Base-by-base conservation (phyloP, 441 rosid genomes). In the Mallotus repandus region DNA sequence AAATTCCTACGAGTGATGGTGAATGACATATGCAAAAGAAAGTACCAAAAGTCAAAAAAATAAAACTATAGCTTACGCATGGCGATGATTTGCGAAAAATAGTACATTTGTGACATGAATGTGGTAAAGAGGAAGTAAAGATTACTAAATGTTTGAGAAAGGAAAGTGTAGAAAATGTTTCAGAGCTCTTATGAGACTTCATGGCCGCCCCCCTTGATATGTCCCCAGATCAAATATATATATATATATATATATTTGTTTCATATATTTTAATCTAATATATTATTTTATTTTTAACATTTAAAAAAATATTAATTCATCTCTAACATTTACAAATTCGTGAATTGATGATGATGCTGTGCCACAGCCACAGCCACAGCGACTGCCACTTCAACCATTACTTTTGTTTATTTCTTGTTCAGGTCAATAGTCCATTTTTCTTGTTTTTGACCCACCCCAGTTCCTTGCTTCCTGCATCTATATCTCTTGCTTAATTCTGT, bases 141-240 rank as follows among this genome's bases (percentile, higher is more conserved):
- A 71, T 69, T 75, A 73, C 76, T 72, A 41, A 48, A 29, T 79
- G 75, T 72, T 75, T 66, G 52, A 63, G 76, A 80, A 68, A 67
- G 82, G 79, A 76, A 76, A 74, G 22, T 72, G 63, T 63, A 72
- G 75, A 21, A 71, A 73, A 67, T 68, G 63, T 43, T 5, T 59
- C 60, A 19, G 46, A 22, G 66, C 11, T 52, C 65, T 21, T 3
- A 13, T 29, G 56, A 62, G 57, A 45, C 58, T 43, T 53, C 62
- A 41, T 54, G 62, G 52, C 76, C 41, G 46, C 61, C 69, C 68
- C 46, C n/a, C 10, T 45, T 66, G 55, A 55, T 15, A 25, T 58
- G 66, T 69, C 77, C 35, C 45, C 66, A 25, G 32, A 29, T 29
- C 60, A 12, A 0, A 49, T 13, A 49, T 10, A 49, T 49, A 12